Base-by-base conservation (phyloP, 106 monocot genomes). In the Amphibolis antarctica region DNA sequence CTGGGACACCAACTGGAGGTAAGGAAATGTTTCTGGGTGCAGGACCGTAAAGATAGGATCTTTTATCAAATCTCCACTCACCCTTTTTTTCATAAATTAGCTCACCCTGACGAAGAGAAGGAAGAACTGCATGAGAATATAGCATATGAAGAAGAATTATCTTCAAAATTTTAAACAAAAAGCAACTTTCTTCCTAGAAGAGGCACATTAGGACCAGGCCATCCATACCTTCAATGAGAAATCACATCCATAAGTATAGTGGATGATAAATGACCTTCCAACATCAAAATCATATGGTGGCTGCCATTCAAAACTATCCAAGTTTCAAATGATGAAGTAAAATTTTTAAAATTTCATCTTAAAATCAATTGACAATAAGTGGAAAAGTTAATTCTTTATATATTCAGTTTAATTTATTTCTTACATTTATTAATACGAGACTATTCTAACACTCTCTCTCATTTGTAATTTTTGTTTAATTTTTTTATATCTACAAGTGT, bases 21-120 rank as follows among this genome's bases (percentile, higher is more conserved):
- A 96, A 78, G 5, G 96, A 62, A 26, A 96, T 76, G 65, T 96
- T 96, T 65, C 71, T 96, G 66, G 90, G 96, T 60, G 77, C 75
- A 55, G 96, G 86, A 23, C 74, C 76, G 44, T 59, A 79, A 65
- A 90, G 80, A 69, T 86, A 75, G 21, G 96, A 90, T 84, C 96
- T 81, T 75, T 96, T 96, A 59, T 96, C 96, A 71, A 96, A 96
- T 14, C 96, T 81, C 96, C 96, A 96, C 31, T 86, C 89, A 42
- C 96, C 96, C 72, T 90, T 78, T 69, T 86, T 84, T 45, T 90
- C 96, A 79, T 96, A 96, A 50, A 90, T 96, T 61, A 96, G 74
- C 66, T 89, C 71, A 66, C 89, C 96, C 96, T 96, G 50, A 46
- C 7, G 56, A 68, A 68, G 23, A 10, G 1, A 46, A 51, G 13